These are phyloP conservation scores for Babesia ovata DNA, from an alignment of 169 alveolate genomes.

Conservation along the genomic window DNA sequence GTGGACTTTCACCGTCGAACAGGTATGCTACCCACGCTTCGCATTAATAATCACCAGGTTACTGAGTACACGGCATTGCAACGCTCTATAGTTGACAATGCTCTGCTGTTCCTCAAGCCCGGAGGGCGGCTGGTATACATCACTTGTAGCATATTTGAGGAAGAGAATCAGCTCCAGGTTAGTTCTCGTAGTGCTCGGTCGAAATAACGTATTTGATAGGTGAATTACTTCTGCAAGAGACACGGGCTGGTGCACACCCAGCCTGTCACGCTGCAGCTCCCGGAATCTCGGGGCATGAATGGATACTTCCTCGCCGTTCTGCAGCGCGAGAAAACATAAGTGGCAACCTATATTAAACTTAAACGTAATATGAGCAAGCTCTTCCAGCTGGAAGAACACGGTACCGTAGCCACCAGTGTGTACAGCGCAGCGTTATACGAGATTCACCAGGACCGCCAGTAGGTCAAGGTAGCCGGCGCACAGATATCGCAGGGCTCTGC, in stretches of 20 bases:
- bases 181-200: not conserved
- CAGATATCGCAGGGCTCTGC: conserved; percentile 1
- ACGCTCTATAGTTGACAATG: conserved; percentile 78
- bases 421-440: conserved; percentile 4
- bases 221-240: conserved; percentile 73
- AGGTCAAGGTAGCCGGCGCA: not conserved
- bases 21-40: conserved; percentile 40
- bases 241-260: conserved; percentile 78
- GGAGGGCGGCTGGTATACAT: conserved; percentile 89
- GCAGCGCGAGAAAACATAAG: conserved; percentile 10
- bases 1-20: conserved; percentile 80
- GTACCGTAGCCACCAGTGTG: not conserved
- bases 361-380: conserved; percentile 16
- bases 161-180: conserved; percentile 82
- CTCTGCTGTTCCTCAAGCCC: conserved; percentile 77
- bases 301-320: conserved; percentile 91
- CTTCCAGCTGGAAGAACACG: not conserved
- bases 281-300: conserved; percentile 91
- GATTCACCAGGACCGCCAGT: conserved; percentile 23
- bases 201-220: not conserved
- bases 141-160: conserved; percentile 88
- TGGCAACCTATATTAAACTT: not conserved
- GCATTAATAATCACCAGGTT: conserved; percentile 3
- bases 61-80: conserved; percentile 63
- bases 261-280: conserved; percentile 85